Evolutionary conservation across 2,329 filamentous ascomycete species (phyloP).

Genomic region (Stromatinia cepivora): DNA sequence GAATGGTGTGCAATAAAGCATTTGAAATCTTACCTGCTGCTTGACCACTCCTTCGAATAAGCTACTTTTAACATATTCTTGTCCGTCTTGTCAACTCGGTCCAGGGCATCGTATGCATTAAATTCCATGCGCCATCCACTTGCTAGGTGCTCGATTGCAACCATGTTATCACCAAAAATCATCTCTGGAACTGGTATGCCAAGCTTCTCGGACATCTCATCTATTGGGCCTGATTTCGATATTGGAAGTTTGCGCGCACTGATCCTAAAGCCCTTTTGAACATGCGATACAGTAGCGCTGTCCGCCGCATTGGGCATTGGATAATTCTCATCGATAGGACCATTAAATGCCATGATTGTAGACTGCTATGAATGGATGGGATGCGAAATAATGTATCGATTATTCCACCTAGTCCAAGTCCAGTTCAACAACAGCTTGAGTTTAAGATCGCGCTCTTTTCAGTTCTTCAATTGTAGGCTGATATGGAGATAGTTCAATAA

Average conservation of each 20-base stretch:
- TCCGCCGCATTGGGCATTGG: constrained; percentile 52
- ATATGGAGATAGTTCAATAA: not conserved
- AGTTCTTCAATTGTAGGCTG: not conserved
- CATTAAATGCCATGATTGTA: constrained; percentile 39
- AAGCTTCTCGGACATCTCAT: constrained; percentile 74
- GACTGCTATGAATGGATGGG: not conserved
- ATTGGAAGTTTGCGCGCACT: constrained; percentile 89
- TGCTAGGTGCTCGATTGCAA: constrained; percentile 70
- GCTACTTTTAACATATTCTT: constrained; percentile 88
- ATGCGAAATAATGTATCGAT: not conserved
- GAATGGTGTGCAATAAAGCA: not conserved
- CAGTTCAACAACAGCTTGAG: not conserved
- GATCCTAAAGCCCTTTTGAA: constrained; percentile 69
- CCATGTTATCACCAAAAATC: constrained; percentile 97
- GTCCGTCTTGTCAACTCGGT: constrained; percentile 92
- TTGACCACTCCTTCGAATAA: constrained; percentile 83
- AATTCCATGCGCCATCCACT: constrained; percentile 80
- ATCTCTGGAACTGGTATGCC: constrained; percentile 93
- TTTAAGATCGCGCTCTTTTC: not conserved
- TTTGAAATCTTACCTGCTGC: constrained; percentile 40
- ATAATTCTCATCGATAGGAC: constrained; percentile 52
- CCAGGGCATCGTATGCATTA: constrained; percentile 82
- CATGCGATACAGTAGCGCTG: constrained; percentile 56
- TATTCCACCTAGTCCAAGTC: not conserved
- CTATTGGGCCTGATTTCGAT: constrained; percentile 86